Evolutionary conservation across 2,329 filamentous ascomycete genomes (phyloP).

Genomic region (Paraphoma chrysanthemicola): DNA sequence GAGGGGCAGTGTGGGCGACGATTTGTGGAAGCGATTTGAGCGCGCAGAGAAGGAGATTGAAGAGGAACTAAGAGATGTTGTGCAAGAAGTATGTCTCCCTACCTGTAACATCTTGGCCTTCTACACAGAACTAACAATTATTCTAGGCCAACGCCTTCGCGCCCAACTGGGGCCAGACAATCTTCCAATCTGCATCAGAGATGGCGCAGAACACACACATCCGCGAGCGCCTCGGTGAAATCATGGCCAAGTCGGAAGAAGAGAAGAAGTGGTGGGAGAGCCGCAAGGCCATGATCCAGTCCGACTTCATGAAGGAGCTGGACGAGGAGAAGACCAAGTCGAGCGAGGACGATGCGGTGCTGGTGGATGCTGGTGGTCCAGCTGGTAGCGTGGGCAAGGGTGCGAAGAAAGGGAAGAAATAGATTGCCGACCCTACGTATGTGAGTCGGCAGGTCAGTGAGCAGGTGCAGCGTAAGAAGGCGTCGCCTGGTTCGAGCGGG

Average conservation of each 20-base stretch:
- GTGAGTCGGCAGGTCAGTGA: not conserved
- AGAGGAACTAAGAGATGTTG: conserved; percentile 91
- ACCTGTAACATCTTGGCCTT: too few species aligned
- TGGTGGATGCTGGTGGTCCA: conserved; percentile 19
- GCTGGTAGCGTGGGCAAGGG: conserved; percentile 7
- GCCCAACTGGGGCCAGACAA: conserved; percentile 88
- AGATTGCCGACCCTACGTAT: conserved; percentile 20
- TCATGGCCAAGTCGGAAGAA: conserved; percentile 71
- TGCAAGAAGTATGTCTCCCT: conserved; percentile 73
- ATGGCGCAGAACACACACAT: conserved; percentile 85
- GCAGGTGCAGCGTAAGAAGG: not conserved
- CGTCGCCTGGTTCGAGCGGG: not conserved
- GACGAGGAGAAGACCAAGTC: conserved; percentile 61
- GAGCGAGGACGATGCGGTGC: conserved; percentile 23
- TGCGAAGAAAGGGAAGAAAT: conserved; percentile 29
- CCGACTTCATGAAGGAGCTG: conserved; percentile 84
- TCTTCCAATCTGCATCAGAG: conserved; percentile 98
- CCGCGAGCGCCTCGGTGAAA: conserved; percentile 75
- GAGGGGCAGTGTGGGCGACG: conserved; percentile 91
- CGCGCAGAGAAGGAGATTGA: conserved; percentile 98
- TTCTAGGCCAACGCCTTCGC: conserved; percentile 85
- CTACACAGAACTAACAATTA: conserved; percentile 4
- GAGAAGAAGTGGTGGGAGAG: conserved; percentile 96
- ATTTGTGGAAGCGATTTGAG: conserved; percentile 91
- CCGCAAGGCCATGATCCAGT: conserved; percentile 74